A percentile compares a stretch with the other conserved stretches of the same genome.
Conservation (phyloP, 345 rosid species). For the Anacardium occidentale region DNA sequence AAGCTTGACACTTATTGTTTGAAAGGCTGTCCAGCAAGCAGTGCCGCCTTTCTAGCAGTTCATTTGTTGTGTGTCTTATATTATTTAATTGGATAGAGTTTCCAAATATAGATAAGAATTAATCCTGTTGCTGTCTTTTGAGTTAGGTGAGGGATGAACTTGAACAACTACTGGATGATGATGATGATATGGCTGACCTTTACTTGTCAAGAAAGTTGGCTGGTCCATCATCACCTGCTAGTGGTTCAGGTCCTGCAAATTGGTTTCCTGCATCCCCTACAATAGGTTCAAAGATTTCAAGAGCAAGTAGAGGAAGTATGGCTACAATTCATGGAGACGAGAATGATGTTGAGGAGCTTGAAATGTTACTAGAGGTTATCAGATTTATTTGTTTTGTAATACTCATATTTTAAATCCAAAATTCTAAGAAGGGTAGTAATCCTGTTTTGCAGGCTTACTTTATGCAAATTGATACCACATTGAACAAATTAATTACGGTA, state of each 20-base stretch:
- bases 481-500: conserved; percentile 87
- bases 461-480: conserved; percentile 88
- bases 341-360: conserved; percentile 98
- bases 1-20: background rate
- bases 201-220: conserved; percentile 87
- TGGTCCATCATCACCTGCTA: conserved; percentile 60
- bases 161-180: conserved; percentile 92
- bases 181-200: conserved; percentile 97
- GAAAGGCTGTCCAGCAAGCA: conserved; percentile 1
- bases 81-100: conserved; percentile 8
- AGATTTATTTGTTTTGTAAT: conserved; percentile 4
- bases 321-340: conserved; percentile 84
- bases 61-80: background rate
- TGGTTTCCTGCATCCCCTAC: conserved; percentile 88
- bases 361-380: conserved; percentile 92
- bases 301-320: conserved; percentile 88
- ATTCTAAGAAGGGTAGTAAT: background rate
- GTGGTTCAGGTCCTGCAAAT: conserved; percentile 68
- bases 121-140: conserved; percentile 12
- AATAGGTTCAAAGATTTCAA: conserved; percentile 85
- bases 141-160: conserved; percentile 94
- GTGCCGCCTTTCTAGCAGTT: background rate
- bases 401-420: conserved; percentile 1
- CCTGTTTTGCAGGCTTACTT: conserved; percentile 75
- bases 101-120: background rate